Evolutionary conservation across 2,329 filamentous ascomycete genomes (phyloP).

Genomic region (Clarireedia monteithiana): DNA sequence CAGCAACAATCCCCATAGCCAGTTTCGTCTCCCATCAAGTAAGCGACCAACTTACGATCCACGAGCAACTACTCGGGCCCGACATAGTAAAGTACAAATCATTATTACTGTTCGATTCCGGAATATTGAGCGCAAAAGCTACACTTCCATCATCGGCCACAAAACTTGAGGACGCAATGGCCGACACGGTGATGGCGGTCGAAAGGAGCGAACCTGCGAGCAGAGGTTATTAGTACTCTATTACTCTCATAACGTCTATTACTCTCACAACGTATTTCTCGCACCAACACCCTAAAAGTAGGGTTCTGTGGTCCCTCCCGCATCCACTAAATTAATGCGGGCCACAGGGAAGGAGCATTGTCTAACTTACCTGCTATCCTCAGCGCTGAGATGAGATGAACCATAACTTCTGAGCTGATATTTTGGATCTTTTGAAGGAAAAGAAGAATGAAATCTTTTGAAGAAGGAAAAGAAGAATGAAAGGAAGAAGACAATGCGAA

Average conservation of each 20-base stretch:
- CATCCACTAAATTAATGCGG: neutral
- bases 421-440: neutral
- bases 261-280: neutral
- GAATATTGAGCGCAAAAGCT: constrained; percentile 44
- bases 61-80: constrained; percentile 38
- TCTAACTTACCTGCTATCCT: neutral
- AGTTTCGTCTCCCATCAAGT: neutral
- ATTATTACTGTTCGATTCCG: constrained; percentile 36
- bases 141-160: constrained; percentile 36
- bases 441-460: neutral
- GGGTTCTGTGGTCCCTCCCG: neutral
- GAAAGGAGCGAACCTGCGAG: constrained; percentile 3
- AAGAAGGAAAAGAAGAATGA: neutral
- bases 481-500: neutral
- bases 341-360: neutral
- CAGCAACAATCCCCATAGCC: neutral
- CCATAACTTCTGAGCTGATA: neutral
- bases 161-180: constrained; percentile 28
- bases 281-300: too few species aligned
- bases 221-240: neutral
- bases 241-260: neutral
- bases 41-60: constrained; percentile 32
- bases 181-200: neutral
- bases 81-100: constrained; percentile 49
- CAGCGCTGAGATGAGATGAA: constrained; percentile 1